These are phyloP conservation scores for Globisporangium megalacanthum DNA, from an alignment of 352 stramenopile species.

Conservation along the genomic window DNA sequence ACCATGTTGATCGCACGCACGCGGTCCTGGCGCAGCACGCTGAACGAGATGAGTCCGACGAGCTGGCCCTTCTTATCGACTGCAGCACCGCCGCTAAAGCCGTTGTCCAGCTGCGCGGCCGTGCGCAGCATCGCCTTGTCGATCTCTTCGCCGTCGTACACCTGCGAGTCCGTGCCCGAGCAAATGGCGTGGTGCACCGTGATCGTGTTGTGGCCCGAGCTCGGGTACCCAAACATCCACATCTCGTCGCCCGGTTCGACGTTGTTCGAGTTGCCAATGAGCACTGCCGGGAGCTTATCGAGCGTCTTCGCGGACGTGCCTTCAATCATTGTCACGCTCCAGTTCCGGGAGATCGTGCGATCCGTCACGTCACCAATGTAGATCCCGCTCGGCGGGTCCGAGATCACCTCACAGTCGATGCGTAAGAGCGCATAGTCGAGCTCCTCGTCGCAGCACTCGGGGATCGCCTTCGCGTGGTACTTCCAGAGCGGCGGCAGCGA, in stretches of 20 bases:
- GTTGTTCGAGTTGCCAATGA: constrained; percentile 86
- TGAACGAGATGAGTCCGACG: constrained; percentile 85
- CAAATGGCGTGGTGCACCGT: constrained; percentile 88
- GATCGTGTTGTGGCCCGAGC: constrained; percentile 86
- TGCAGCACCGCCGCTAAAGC: constrained; percentile 77
- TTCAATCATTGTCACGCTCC: constrained; percentile 76
- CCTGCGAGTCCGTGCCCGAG: constrained; percentile 81
- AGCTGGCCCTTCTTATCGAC: constrained; percentile 84
- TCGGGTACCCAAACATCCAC: constrained; percentile 90
- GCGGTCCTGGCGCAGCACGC: constrained; percentile 77
- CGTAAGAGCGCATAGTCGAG: constrained; percentile 78
- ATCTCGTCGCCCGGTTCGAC: constrained; percentile 85
- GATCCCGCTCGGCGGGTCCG: constrained; percentile 77
- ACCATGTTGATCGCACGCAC: constrained; percentile 88
- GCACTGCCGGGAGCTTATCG: constrained; percentile 65
- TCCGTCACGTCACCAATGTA: constrained; percentile 88
- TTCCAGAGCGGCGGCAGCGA: constrained; percentile 77
- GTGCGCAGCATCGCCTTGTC: constrained; percentile 85
- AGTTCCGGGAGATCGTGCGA: constrained; percentile 80
- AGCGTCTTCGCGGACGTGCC: constrained; percentile 67
- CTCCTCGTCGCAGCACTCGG: constrained; percentile 80
- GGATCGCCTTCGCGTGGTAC: constrained; percentile 76
- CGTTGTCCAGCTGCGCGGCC: constrained; percentile 80
- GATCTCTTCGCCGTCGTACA: constrained; percentile 81
- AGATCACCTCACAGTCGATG: constrained; percentile 83